Evolutionary conservation across 371 early-diverging fungal genomes (phyloP), one percentile per base, ranked within the genome.

Genomic region (Choanephora cucurbitarum): DNA sequence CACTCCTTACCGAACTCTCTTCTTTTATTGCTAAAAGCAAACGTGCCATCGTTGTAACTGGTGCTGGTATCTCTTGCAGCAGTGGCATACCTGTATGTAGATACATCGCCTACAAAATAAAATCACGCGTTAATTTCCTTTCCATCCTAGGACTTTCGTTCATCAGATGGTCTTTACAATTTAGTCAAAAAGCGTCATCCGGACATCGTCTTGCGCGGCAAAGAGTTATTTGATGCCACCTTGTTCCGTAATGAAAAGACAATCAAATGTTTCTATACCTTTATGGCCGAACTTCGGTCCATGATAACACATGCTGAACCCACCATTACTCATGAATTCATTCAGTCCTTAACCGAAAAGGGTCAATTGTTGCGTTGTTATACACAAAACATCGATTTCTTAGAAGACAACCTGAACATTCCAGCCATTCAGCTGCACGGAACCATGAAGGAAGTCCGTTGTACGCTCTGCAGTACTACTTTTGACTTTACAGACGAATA

Each of bases 311-410:
- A 75, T 11, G 92, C 97, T 5, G 66, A 77, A 54, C 91, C 93
- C 2, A 94, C 99, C 1, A 75, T 80, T 3, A 92, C 95, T 4
- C 99, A 99, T 74, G 64, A 70, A 19, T 96, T 99, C 66, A 80
- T 99, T 50, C 84, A 84, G 32, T 60, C 76, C 43, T 67, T 98
- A 17, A 80, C 87, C 28, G 83, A 87, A 19, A 75, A 79, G 18
- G 90, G 91, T 34, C 83, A 86, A 56, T 70, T 96, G 33, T 64
- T 90, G 17, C 81, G 99, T 17, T 95, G 93, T 71, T 98, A 98
- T 64, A 97, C 98, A 45, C 99, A 98, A 75, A 98, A 98, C 72
- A 97, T 98, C 60, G 99, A 98, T 64, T 89, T 94, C 50, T 72
- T 98, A n/a, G 98, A 98, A 68, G 84, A 80, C 18, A 73, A 81